Conservation (phyloP, 2,329 filamentous ascomycete genomes). For the Alternaria metachromatica region DNA sequence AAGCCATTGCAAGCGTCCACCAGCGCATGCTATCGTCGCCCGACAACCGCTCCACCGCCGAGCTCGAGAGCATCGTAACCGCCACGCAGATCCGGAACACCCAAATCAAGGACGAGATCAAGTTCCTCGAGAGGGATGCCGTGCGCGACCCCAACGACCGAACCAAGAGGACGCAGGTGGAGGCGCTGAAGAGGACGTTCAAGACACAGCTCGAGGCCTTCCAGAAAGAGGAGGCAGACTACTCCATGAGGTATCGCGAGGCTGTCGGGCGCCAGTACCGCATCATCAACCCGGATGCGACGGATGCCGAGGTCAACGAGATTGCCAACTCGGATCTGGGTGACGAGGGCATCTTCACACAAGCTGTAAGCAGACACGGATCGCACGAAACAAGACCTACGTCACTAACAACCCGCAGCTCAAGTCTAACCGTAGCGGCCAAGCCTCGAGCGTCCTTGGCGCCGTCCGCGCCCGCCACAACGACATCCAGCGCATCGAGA, state of each 20-base stretch:
- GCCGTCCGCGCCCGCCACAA: constrained; percentile 83
- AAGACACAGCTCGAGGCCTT: constrained; percentile 74
- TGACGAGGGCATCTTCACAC: constrained; percentile 81
- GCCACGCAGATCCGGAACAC: constrained; percentile 64
- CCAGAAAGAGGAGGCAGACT: constrained; percentile 73
- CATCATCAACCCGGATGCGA: constrained; percentile 83
- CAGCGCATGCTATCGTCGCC: constrained; percentile 73
- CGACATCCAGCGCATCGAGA: constrained; percentile 81
- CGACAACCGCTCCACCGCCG: constrained; percentile 59
- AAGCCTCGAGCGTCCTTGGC: constrained; percentile 75
- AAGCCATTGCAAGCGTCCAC: constrained; percentile 72
- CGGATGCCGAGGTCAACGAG: constrained; percentile 72
- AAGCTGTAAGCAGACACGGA: constrained; percentile 66
- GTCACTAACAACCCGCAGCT: constrained; percentile 59
- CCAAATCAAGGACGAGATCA: constrained; percentile 80
- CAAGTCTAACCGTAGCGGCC: constrained; percentile 74
- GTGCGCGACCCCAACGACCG: constrained; percentile 67
- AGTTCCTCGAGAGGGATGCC: constrained; percentile 74
- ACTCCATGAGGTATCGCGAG: constrained; percentile 74
- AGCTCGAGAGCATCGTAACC: constrained; percentile 71
- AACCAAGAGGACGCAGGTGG: constrained; percentile 73
- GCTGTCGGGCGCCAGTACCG: constrained; percentile 81
- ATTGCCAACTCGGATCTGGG: constrained; percentile 76
- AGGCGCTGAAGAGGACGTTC: constrained; percentile 74
- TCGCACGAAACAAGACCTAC: not conserved